Percentiles rank a stretch among this genome's conserved stretches.
These are phyloP conservation scores for Aspergillus cavernicola DNA, from an alignment of 495 filamentous ascomycete species.

Conservation along the genomic window DNA sequence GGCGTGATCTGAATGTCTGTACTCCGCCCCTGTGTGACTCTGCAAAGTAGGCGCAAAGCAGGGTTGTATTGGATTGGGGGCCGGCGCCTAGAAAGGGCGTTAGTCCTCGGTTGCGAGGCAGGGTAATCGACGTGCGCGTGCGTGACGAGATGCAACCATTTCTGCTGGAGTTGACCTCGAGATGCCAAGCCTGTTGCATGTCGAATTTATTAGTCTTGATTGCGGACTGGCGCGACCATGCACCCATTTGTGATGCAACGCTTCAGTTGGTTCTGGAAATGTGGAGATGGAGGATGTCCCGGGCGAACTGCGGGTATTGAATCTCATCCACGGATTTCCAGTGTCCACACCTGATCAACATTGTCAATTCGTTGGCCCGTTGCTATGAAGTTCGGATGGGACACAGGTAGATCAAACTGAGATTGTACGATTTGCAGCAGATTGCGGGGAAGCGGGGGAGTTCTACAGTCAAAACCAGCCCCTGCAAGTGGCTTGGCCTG, in stretches of 20 bases:
- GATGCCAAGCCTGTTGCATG: background rate
- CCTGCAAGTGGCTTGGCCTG: background rate
- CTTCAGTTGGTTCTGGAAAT: background rate
- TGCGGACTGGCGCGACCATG: background rate
- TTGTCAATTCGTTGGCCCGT: no score
- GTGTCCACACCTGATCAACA: no score
- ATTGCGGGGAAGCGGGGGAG: slow-evolving; percentile 4
- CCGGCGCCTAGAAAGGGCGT: background rate
- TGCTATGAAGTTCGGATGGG: no score
- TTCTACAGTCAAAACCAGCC: no score
- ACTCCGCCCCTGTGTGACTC: background rate
- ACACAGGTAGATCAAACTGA: no score
- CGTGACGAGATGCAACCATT: background rate
- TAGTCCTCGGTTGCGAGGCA: background rate
- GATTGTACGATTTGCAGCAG: background rate
- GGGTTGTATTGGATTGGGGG: background rate
- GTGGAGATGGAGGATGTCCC: no score
- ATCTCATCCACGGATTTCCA: no score
- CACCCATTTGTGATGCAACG: background rate
- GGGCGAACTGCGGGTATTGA: no score
- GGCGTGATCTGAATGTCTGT: background rate
- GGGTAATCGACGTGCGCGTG: background rate
- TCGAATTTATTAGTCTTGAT: background rate
- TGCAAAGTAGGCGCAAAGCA: background rate
- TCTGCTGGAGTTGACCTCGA: background rate